Percentiles rank a stretch among this genome's conserved stretches.
These are phyloP conservation scores for Pezicula rhizophila DNA, from an alignment of 2,329 filamentous ascomycete species.

Conservation along the genomic window DNA sequence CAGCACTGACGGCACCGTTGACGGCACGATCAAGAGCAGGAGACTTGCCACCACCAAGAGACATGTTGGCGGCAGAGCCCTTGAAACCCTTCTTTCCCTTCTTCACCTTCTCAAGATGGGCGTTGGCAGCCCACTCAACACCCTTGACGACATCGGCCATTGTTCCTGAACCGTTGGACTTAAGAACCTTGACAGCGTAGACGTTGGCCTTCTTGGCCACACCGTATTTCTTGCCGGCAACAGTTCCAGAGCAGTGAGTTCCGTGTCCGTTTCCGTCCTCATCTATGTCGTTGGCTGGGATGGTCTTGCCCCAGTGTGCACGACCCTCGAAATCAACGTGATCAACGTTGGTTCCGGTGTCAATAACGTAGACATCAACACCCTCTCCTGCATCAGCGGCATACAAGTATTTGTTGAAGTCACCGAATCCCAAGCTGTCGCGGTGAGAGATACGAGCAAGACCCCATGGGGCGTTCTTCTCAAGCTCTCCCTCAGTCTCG, in stretches of 20 bases:
- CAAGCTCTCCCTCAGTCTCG: constrained; percentile 50
- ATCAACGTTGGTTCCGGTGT: constrained; percentile 88
- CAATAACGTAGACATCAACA: constrained; percentile 97
- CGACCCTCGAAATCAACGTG: constrained; percentile 98
- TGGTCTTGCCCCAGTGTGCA: constrained; percentile 94
- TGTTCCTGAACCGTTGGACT: constrained; percentile 92
- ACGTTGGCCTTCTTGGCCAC: constrained; percentile 98
- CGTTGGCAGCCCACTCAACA: constrained; percentile 85
- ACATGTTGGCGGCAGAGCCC: constrained; percentile 99
- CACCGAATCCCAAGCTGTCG: constrained; percentile 76
- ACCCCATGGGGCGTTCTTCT: constrained; percentile 98
- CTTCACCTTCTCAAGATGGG: constrained; percentile 70
- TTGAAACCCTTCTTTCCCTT: constrained; percentile 95
- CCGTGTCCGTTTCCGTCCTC: constrained; percentile 96
- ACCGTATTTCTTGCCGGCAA: constrained; percentile 98
- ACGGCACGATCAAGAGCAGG: constrained; percentile 84
- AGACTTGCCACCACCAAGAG: constrained; percentile 95
- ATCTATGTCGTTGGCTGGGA: constrained; percentile 78
- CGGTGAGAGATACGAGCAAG: constrained; percentile 97
- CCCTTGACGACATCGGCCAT: constrained; percentile 99
- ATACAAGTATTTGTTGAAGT: constrained; percentile 98
- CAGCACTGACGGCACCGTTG: constrained; percentile 85
- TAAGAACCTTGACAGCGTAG: constrained; percentile 96
- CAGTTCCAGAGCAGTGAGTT: constrained; percentile 97
- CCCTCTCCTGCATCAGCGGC: constrained; percentile 86